Base-by-base conservation (phyloP, 345 rosid genomes). In the Conringia planisiliqua region DNA sequence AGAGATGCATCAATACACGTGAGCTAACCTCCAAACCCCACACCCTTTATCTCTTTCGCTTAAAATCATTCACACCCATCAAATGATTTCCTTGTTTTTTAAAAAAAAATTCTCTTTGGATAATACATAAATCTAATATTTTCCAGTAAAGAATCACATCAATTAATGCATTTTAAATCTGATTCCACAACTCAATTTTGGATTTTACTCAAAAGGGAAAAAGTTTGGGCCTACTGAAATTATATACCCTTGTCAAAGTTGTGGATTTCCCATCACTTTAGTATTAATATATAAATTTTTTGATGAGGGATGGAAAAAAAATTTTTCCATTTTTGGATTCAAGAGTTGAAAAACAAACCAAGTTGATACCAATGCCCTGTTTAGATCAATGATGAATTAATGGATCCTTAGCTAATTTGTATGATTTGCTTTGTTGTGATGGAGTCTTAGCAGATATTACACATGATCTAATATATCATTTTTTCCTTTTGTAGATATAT, bases 1-100 rank as follows among this genome's bases (percentile, higher is more conserved):
- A 69, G 36, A 6, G 62, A 70, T 77, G 76, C 76, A 82, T 85
- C 83, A 67, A 75, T 82, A 80, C 93, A 92, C 96, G 96, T 89
- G 96, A 92, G 82, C 87, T 80, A 92, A 88, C 93, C 85, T 86
- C 92, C 80, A 83, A 44, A 58, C 66, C 57, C 85, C 83, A 82
- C 86, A 62, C 83, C 72, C 81, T 79, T 79, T 80, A 40, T 74
- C 85, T 76, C 78, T 66, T 78, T 67, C 76, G 54, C 85, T 82
- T 79, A 79, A 77, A 60, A 68, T 69, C 59, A 13, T 52, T 78
- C 79, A 76, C 78, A 79, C 74, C 74, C 80, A 59, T 82, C 81
- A 52, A 82, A 75, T 77, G 59, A 75, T 80, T 78, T 83, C 54
- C 13, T 30, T 71, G 16, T 56, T 17, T 13, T 17, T 52, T n/a